These are phyloP conservation scores for Quercus alba DNA, from an alignment of 306 rosid species.

Conservation along the genomic window DNA sequence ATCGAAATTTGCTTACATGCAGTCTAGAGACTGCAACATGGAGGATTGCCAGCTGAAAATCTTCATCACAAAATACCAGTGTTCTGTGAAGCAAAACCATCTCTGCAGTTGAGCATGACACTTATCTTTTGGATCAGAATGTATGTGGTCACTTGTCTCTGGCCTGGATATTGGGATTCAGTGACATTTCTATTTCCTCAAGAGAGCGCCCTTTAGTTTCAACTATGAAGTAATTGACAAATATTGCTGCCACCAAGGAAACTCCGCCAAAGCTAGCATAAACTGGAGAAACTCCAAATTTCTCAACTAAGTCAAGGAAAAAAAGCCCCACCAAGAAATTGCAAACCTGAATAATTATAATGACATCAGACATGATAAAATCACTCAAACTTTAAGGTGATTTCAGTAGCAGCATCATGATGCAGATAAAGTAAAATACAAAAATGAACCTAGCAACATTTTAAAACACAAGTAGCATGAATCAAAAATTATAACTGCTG, in stretches of 20 bases:
- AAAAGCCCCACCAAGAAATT: conserved; percentile 85
- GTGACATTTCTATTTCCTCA: conserved; percentile 80
- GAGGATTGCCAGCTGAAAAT: neutral
- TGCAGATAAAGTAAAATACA: neutral
- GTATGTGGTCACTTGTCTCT: conserved; percentile 26
- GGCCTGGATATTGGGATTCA: conserved; percentile 34
- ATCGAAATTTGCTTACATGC: neutral
- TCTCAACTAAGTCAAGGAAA: conserved; percentile 79
- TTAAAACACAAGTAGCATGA: neutral
- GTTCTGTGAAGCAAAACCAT: neutral
- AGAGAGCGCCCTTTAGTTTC: conserved; percentile 89
- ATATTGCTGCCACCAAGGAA: conserved; percentile 70
- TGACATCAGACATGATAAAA: neutral
- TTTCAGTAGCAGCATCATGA: neutral
- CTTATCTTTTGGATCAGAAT: neutral
- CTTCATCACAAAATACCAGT: neutral
- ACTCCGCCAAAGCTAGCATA: conserved; percentile 71
- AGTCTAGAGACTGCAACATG: neutral
- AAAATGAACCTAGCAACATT: neutral
- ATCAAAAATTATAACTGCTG: neutral
- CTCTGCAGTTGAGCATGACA: neutral
- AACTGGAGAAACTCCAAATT: conserved; percentile 76
- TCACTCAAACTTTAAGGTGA: neutral
- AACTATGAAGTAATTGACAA: conserved; percentile 57
- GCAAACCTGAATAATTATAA: conserved; percentile 50